Base-by-base conservation (phyloP, 495 filamentous ascomycete species). In the Darksidea phi region DNA sequence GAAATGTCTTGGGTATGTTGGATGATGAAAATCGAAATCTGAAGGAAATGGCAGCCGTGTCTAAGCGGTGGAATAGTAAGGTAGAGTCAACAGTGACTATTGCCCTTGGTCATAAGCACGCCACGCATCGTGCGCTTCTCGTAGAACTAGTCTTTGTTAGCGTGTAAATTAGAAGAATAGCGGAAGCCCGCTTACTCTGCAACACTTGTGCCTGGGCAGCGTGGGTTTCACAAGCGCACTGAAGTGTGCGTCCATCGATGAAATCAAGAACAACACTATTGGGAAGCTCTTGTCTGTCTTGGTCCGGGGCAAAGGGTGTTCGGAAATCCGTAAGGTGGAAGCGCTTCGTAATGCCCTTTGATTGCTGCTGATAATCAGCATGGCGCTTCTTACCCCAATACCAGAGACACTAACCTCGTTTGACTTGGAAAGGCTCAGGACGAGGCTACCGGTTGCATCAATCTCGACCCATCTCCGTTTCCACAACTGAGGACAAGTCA, bases 201-300 rank as follows among this genome's bases (percentile, higher is more conserved):
- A 71, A 63, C 12, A 67, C 63, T 37, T 69, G 61, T 13, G 26
- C 36, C 48, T 68, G 66, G 3, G 61, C 45, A n/a, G 55, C 41
- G 38, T 64, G 61, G 11, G 66, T 68, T 36, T 68, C 66, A 26
- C 66, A 68, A 12, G 91, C 91, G 71, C 89, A 84, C 72, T 96
- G 91, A 41, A 96, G 78, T 21, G 84, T 86, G 56, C 86, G 88
- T n/a, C 89, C 90, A 66, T 91, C 88, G 6, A 86, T 70, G 67
- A 95, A 91, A 66, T 95, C 89, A 42, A 96, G 78, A 41, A 93
- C 73, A 15, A 96, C 62, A 70, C 88, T 92, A 69, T 95, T 87
- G 10, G 91, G 88, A 37, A 97, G 73, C 75, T 97, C 92, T 73
- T 95, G 88, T 63, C 87, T 77, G 59, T 97, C 92, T 64, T 92